A percentile compares a stretch with the other conserved stretches of the same genome.
Evolutionary conservation across 495 filamentous ascomycete genomes (phyloP).

Genomic region (Aspergillus diversus): DNA sequence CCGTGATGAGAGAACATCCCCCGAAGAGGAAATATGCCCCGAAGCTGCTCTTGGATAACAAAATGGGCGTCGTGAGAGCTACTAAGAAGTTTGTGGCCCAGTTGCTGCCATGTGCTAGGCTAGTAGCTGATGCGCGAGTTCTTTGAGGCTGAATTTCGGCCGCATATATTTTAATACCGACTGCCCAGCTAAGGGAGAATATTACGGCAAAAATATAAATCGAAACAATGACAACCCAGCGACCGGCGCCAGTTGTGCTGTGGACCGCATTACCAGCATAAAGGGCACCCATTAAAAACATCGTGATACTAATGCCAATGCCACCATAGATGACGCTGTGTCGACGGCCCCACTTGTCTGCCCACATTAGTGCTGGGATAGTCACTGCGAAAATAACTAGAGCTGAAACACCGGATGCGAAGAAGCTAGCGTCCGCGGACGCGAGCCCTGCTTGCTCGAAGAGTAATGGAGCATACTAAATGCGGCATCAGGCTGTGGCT

Average conservation of each 20-base stretch:
- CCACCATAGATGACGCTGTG: constrained; percentile 60
- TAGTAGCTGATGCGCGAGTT: constrained; percentile 55
- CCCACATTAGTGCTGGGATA: constrained; percentile 56
- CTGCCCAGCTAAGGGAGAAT: constrained; percentile 55
- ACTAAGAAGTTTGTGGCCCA: constrained; percentile 66
- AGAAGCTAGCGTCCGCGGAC: constrained; percentile 52
- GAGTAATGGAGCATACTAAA: constrained; percentile 53
- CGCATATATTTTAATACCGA: constrained; percentile 57
- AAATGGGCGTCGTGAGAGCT: constrained; percentile 64
- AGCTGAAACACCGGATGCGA: constrained; percentile 58
- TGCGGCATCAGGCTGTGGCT: neutral
- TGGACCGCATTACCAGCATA: constrained; percentile 56
- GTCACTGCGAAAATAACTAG: constrained; percentile 53
- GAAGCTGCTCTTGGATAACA: constrained; percentile 58
- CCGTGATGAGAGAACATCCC: constrained; percentile 49
- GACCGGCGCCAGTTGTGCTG: constrained; percentile 42
- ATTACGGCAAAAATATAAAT: constrained; percentile 47
- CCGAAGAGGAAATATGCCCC: constrained; percentile 68
- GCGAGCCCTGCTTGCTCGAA: constrained; percentile 58
- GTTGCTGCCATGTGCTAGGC: constrained; percentile 52
- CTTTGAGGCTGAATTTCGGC: constrained; percentile 59
- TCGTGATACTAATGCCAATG: constrained; percentile 45
- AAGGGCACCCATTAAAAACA: constrained; percentile 55
- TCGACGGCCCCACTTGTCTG: constrained; percentile 64
- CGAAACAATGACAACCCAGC: constrained; percentile 53